Conservation (phyloP, 2,329 filamentous ascomycete species). For the Talaromyces sp. region DNA sequence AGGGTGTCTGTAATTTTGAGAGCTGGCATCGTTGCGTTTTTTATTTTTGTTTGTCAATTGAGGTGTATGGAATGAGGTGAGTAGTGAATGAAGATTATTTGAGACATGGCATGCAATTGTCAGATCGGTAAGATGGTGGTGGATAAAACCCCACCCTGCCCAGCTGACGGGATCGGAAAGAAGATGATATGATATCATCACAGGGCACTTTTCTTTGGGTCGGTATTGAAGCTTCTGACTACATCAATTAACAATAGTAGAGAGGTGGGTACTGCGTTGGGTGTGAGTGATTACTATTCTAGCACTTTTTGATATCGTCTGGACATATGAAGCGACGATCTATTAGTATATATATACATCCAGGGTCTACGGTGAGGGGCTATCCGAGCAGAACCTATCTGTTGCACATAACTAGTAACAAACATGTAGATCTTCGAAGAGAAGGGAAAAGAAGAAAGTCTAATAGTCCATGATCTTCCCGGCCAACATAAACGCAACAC, state of each 20-base stretch:
- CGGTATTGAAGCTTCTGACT: no score
- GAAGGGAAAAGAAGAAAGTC: neutral
- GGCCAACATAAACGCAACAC: no score
- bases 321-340: neutral
- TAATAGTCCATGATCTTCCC: no score
- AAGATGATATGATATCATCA: conserved; percentile 15
- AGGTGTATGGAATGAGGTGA: no score
- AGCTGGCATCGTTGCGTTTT: conserved; percentile 28
- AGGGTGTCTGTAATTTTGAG: conserved; percentile 49
- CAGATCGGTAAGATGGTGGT: neutral
- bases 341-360: neutral
- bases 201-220: neutral
- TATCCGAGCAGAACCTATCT: neutral
- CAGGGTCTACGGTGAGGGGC: neutral
- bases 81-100: neutral
- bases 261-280: neutral
- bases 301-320: neutral
- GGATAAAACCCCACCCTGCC: conserved; percentile 9
- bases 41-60: neutral
- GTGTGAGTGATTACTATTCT: neutral
- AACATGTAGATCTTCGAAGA: neutral
- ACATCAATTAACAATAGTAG: neutral
- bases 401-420: neutral
- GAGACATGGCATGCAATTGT: neutral
- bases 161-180: conserved; percentile 7